Base-by-base conservation (phyloP, 2,329 filamentous ascomycete genomes). In the Zasmidium citrigriseum region DNA sequence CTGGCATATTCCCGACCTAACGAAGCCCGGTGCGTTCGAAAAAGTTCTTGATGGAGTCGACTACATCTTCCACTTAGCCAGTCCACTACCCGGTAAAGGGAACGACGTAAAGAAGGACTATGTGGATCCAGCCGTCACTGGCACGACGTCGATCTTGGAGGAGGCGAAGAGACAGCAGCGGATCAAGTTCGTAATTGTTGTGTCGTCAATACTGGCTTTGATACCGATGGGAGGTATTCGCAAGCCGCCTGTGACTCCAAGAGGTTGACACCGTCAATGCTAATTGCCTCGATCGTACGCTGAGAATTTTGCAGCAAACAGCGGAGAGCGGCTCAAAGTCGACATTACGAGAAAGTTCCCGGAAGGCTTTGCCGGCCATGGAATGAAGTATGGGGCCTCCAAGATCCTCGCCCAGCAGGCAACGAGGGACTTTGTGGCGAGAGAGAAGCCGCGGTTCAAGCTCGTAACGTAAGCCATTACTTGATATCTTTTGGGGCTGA, bases 401-500 rank as follows among this genome's bases (percentile, higher is more conserved):
- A 71, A 72, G 27, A 59, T 71, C 29, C 60, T 71, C 7, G 70
- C 71, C 1, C 67, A 70, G 47, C 67, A 69, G 47, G 69, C 68
- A 4, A 64, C 67, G 1, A 61, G 59, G 10, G 57, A 67, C 4
- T 72, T 67, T 25, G 34, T 64, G 1, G 24, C 52, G 3, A 34
- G 60, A 4, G 49, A 68, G 41, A 65, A 62, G 7, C 67, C 69
- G 2, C 29, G 57, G 2, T 73, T 64, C 54, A 59, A 54, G 14
- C 24, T 71, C 20, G 47, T 67, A 23, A 69, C 65, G 34, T 41
- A 41, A 9, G 34, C 18, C 4, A n/a, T 41, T 41, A n/a, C 34
- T 4, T n/a, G 4, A 10, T 41, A 16, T n/a, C 7, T 16, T 41
- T n/a, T 9, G 4, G 14, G 7, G 16, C 18, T n/a, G 18, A 16